Conservation (phyloP, 2,329 filamentous ascomycete genomes). For the Aaosphaeria pasadenensis region DNA sequence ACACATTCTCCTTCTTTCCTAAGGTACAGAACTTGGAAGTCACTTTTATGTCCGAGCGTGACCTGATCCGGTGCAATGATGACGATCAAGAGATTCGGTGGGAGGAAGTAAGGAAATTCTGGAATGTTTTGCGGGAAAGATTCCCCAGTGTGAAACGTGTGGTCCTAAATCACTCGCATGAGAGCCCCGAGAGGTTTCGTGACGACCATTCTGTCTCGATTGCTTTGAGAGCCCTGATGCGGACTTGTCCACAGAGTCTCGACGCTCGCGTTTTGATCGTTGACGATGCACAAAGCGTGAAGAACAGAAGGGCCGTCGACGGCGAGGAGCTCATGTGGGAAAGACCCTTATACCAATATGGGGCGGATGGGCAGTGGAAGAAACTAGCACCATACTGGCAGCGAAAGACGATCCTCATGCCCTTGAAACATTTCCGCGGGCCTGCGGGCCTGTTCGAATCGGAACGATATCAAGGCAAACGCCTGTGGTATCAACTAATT, state of each 20-base stretch:
- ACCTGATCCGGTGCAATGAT: background rate
- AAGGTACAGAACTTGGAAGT: background rate
- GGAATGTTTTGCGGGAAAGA: slow-evolving; percentile 5
- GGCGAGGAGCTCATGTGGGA: background rate
- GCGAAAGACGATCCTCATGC: background rate
- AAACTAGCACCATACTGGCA: slow-evolving; percentile 1
- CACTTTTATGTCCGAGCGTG: background rate
- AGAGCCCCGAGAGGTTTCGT: background rate
- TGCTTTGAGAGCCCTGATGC: background rate
- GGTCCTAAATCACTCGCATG: slow-evolving; percentile 3
- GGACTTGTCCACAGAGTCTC: slow-evolving; percentile 6
- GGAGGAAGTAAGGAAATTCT: slow-evolving; percentile 3
- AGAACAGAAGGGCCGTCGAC: background rate
- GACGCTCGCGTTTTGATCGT: background rate
- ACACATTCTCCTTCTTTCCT: background rate
- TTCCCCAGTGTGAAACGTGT: background rate
- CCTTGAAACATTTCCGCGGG: background rate
- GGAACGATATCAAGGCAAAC: background rate
- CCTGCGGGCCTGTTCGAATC: background rate
- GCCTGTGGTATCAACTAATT: background rate
- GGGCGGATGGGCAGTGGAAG: slow-evolving; percentile 3
- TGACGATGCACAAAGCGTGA: background rate
- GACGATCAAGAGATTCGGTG: background rate
- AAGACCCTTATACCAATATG: slow-evolving; percentile 3
- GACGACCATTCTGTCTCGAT: background rate